These are phyloP conservation scores for Leccinum sublutescens DNA, from an alignment of 768 basidiomycete species.

Conservation along the genomic window DNA sequence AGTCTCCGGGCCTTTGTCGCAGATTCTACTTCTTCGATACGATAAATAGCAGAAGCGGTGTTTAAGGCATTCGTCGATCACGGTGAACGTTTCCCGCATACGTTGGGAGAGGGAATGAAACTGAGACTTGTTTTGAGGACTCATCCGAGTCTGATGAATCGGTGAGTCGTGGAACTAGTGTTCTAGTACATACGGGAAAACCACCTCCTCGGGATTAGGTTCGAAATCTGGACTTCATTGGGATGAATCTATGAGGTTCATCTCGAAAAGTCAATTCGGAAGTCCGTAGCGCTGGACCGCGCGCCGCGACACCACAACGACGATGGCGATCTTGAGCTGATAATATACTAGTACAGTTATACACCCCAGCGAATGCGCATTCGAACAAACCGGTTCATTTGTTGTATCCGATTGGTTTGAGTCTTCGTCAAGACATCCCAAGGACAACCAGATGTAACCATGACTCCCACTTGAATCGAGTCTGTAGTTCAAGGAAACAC, in stretches of 20 bases:
- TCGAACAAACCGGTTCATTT: too few species aligned
- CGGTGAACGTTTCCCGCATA: conserved; percentile 17
- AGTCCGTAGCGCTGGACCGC: not conserved
- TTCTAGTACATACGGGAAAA: not conserved
- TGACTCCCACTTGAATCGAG: too few species aligned
- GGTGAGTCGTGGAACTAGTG: not conserved
- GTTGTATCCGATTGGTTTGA: too few species aligned
- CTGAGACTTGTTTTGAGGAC: not conserved
- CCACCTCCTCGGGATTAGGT: not conserved
- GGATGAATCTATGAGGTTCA: not conserved
- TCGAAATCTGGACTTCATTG: not conserved
- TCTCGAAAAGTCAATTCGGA: not conserved
- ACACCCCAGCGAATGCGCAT: not conserved
- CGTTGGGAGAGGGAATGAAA: not conserved
- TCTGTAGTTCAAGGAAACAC: too few species aligned
- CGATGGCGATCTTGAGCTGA: not conserved
- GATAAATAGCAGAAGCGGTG: conserved; percentile 78
- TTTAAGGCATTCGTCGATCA: conserved; percentile 60
- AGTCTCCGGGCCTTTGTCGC: not conserved
- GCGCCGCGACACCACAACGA: not conserved
- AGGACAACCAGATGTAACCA: too few species aligned
- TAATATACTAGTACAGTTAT: not conserved
- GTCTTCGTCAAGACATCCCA: too few species aligned
- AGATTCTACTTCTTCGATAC: conserved; percentile 48
- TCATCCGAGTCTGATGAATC: not conserved